These are phyloP conservation scores for Phylloporus sp. DNA, from an alignment of 768 basidiomycete genomes.

Conservation along the genomic window DNA sequence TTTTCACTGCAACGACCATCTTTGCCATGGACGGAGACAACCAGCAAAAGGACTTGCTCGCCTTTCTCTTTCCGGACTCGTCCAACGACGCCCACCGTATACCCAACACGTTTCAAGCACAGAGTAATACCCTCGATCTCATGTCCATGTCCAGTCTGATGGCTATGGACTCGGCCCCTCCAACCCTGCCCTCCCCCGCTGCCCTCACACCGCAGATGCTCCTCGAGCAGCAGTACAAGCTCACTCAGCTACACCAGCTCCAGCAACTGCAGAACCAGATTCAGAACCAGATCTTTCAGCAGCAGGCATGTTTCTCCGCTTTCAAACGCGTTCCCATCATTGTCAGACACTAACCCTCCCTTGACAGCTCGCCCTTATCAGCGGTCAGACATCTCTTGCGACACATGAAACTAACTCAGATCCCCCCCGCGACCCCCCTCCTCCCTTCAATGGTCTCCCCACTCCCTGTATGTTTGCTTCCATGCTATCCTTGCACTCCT, in stretches of 20 bases:
- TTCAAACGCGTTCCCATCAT: constrained; percentile 1
- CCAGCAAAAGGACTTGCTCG: constrained; percentile 34
- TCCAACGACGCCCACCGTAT: constrained; percentile 21
- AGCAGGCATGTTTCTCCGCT: constrained; percentile 54
- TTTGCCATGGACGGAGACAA: constrained; percentile 12
- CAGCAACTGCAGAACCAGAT: constrained; percentile 80
- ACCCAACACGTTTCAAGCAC: constrained; percentile 3
- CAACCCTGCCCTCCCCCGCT: constrained; percentile 16
- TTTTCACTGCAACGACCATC: neutral
- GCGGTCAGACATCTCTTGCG: constrained; percentile 37
- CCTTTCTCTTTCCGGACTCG: constrained; percentile 32
- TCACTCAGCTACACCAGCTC: constrained; percentile 70
- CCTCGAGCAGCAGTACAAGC: constrained; percentile 72
- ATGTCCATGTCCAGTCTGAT: constrained; percentile 42
- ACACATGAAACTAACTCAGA: constrained; percentile 33
- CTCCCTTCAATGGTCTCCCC: constrained; percentile 49
- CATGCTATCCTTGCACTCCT: constrained; percentile 10
- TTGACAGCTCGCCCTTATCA: constrained; percentile 63
- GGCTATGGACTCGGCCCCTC: constrained; percentile 30
- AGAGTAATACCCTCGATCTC: constrained; percentile 41
- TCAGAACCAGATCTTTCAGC: constrained; percentile 84
- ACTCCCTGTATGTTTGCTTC: constrained; percentile 53
- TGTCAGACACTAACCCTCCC: constrained; percentile 9
- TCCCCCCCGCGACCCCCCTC: constrained; percentile 32
- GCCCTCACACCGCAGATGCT: constrained; percentile 44